Conservation (phyloP, 2,329 filamentous ascomycete genomes). For the Penicillium sp. region DNA sequence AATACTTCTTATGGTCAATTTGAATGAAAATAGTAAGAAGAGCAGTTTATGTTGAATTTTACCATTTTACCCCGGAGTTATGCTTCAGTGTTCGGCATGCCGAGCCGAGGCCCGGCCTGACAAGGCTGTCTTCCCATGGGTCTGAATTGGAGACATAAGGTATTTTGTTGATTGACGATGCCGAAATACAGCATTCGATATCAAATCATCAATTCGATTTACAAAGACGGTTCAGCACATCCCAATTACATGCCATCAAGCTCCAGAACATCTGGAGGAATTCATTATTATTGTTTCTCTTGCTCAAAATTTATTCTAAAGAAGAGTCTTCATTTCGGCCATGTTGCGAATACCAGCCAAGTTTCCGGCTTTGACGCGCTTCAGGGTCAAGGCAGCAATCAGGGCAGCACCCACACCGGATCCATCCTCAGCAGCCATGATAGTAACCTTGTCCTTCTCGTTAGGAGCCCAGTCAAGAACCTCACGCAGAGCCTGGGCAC, state of each 20-base stretch:
- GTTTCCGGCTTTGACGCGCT: conserved; percentile 62
- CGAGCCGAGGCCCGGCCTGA: neutral
- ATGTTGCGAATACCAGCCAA: conserved; percentile 58
- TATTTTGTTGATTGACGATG: neutral
- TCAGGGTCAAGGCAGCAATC: conserved; percentile 74
- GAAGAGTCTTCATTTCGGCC: conserved; percentile 37
- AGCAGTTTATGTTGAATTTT: neutral
- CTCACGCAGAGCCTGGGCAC: conserved; percentile 85
- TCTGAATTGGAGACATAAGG: neutral
- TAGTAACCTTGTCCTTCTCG: conserved; percentile 82
- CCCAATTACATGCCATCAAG: neutral
- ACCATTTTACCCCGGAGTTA: neutral
- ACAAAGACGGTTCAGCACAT: neutral
- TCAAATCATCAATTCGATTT: neutral
- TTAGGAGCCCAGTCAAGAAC: conserved; percentile 91
- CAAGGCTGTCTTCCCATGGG: neutral
- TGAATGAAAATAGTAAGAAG: neutral
- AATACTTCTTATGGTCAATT: neutral
- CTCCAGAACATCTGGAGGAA: neutral
- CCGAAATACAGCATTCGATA: neutral
- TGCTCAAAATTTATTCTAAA: conserved; percentile 13
- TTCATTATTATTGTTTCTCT: conserved; percentile 5
- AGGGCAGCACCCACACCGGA: conserved; percentile 95
- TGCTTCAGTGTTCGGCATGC: neutral
- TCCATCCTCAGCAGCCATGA: conserved; percentile 89